Conservation (phyloP, 139 green algal species). For the Tetraselmis striata region DNA sequence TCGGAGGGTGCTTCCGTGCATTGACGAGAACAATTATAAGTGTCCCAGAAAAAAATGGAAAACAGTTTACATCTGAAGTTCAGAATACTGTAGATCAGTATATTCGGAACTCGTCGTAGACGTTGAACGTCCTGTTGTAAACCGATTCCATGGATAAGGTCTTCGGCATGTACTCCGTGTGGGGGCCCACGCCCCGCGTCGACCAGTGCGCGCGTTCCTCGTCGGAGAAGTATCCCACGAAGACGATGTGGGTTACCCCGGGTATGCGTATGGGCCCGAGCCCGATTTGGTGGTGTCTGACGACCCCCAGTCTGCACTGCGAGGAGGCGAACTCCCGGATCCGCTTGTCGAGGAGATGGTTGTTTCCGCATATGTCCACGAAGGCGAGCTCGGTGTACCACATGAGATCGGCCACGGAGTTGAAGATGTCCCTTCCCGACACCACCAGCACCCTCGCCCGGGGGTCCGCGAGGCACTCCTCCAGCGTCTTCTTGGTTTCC, state of each 20-base stretch:
- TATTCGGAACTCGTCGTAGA: background rate
- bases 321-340: background rate
- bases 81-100: too few relatives aligned
- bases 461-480: background rate
- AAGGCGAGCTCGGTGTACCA: background rate
- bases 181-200: background rate
- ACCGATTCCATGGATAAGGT: background rate
- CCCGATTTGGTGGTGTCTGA: background rate
- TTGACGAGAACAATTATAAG: too few relatives aligned
- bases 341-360: background rate
- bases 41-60: too few relatives aligned
- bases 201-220: background rate
- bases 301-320: background rate
- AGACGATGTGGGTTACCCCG: background rate
- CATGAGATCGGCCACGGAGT: background rate
- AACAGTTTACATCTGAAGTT: too few relatives aligned
- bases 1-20: too few relatives aligned
- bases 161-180: background rate
- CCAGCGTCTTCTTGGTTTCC: background rate
- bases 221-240: background rate
- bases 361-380: background rate
- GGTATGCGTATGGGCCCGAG: background rate
- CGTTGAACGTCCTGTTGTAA: background rate
- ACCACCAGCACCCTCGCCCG: background rate
- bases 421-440: background rate